Base-by-base conservation (phyloP, 2,329 filamentous ascomycete genomes). In the Trichoderma sp. region DNA sequence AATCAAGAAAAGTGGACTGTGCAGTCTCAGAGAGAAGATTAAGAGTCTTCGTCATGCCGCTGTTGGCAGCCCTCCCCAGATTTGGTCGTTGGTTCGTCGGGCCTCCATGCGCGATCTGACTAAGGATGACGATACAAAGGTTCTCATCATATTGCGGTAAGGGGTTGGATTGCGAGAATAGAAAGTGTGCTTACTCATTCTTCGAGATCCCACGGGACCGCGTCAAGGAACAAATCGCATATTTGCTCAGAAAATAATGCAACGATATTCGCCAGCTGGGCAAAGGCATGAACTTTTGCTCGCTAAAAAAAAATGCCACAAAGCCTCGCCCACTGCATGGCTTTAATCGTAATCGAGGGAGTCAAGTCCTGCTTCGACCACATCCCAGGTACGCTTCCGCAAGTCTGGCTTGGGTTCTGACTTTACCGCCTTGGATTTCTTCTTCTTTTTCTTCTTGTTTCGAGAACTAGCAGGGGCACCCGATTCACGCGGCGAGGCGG, bases 41-140 rank as follows among this genome's bases (percentile, higher is more conserved):
- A 48, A 84, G 68, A 74, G 71, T 73, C 74, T 76, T 84, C 83
- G 81, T 81, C 83, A 84, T 78, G 72, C 78, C 78, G 73, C 69
- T 71, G 73, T 74, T 74, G 71, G 70, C 68, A 71, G 75, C 69
- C 72, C 71, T 80, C 79, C 70, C 71, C 73, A 76, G 63, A 71
- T 70, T 67, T 52, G 71, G 70, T 73, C 72, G 65, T 72, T 78
- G 72, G 73, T 69, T 80, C 78, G 58, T 80, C 70, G 72, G 45
- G 70, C 70, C 74, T 71, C 70, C 70, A 73, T 71, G 71, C 72
- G 70, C 69, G 76, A 79, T 96, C 89, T 86, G 93, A 84, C 92
- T 96, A 96, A 96, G 93, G 93, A 97, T 96, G 93, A 96, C 92
- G 91, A 93, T 94, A 93, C 85, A 82, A 86, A 81, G 79, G 79